Evolutionary conservation across 2,329 filamentous ascomycete species (phyloP), one percentile per base, ranked within the genome.

Genomic region (Diaporthe sp.): DNA sequence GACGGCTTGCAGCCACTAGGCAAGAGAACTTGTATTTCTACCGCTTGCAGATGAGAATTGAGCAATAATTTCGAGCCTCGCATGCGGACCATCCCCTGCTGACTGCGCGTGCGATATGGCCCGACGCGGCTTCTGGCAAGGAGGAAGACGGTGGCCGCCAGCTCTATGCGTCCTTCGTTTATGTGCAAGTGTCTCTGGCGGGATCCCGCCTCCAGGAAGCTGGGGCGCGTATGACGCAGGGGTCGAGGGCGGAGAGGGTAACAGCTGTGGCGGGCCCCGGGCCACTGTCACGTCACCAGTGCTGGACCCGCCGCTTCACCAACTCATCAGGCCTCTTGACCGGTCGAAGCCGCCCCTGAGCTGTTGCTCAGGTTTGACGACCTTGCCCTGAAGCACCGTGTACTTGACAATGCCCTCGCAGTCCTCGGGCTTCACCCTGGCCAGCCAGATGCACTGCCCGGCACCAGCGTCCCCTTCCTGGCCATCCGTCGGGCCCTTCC

Each of bases 391-490:
- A 81, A 98, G 84, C 4, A 99, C 90, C 0, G 97, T 98, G 83
- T 94, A 98, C 81, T 92, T 90, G 58, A 99, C 91, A 76, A 99
- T 91, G 78, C 97, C 97, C 88, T 98, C 96, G 81, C 95, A 98
- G 82, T 98, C 95, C 85, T 97, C 94, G 0, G 96, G 96, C 81
- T 87, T 86, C 25, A 98, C 92, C 75, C 96, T 88, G 28, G 95
- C 96, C 61, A 98, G 88, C 96, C 96, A 98, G 80, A 98, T 97
- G 77, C 96, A 96, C 87, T 98, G 96, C 61, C 91, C 92, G 1
- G 95, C 96, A 73, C 93, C 93, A 4, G 88, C 84, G 53, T 85
- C 82, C 34, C 80, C 81, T 44, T 82, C 84, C 42, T 84, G 84
- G 47, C 85, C 84, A 37, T 81, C 77, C 72, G 79, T 78, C 60